phyloP scores from a whole-genome alignment of 1,284 basidiomycete genomes.

The Uromyces viciae-fabae region DNA sequence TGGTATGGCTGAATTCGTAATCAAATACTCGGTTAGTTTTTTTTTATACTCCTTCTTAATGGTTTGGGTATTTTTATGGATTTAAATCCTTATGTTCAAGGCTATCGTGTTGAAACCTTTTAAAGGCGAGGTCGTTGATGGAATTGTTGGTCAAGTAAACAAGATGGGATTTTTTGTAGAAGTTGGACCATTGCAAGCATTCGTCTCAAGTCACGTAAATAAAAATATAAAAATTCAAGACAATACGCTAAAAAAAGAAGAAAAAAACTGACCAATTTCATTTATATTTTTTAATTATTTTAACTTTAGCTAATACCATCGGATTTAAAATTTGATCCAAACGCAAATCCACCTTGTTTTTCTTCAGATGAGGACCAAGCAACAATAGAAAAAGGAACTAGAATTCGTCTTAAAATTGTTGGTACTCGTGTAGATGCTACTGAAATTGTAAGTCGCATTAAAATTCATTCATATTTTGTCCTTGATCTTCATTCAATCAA shows the following conservation, averaged over 20 bases:
- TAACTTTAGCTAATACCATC: conserved; percentile 74
- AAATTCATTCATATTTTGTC: not conserved
- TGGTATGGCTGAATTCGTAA: conserved; percentile 89
- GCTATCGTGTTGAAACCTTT: conserved; percentile 97
- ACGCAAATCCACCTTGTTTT: conserved; percentile 83
- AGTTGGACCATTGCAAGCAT: conserved; percentile 85
- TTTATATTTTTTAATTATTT: conserved; percentile 46
- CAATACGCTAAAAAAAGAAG: not conserved
- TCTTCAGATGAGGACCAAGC: conserved; percentile 70
- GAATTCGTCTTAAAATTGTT: conserved; percentile 89
- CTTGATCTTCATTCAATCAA: not conserved
- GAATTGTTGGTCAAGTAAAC: conserved; percentile 89
- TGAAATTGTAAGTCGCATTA: conserved; percentile 72
- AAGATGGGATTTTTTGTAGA: conserved; percentile 99
- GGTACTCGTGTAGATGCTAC: conserved; percentile 95
- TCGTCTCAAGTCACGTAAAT: conserved; percentile 86
- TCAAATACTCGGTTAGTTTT: conserved; percentile 62
- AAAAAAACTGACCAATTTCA: not conserved
- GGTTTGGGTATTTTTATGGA: too few relatives aligned
- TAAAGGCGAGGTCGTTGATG: conserved; percentile 97
- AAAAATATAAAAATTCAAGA: conserved; percentile 56
- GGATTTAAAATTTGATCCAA: conserved; percentile 86
- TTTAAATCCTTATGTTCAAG: conserved; percentile 51
- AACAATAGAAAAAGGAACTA: conserved; percentile 89
- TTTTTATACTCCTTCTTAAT: not conserved